Conservation (phyloP, 1,284 basidiomycete genomes). For the Cutaneotrichosporon sp. region DNA sequence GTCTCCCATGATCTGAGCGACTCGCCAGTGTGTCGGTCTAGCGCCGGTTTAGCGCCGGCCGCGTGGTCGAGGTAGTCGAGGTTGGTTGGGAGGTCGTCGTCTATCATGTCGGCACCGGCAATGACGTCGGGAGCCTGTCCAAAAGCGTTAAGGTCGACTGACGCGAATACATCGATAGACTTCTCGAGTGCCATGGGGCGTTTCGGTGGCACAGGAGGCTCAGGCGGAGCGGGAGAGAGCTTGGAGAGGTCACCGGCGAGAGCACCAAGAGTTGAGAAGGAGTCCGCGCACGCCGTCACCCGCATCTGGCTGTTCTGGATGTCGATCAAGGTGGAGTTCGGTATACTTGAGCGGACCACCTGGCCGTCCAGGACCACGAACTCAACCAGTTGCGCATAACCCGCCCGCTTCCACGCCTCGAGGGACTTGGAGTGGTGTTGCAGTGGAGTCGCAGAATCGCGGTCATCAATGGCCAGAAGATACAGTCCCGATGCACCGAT, state of each 20-base stretch:
- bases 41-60: constrained; percentile 47
- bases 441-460: constrained; percentile 43
- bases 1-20: constrained; percentile 46
- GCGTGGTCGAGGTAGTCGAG: constrained; percentile 80
- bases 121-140: constrained; percentile 61
- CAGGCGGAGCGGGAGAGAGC: constrained; percentile 28
- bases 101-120: constrained; percentile 79
- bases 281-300: constrained; percentile 54
- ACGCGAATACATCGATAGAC: constrained; percentile 59
- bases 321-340: constrained; percentile 33
- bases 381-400: constrained; percentile 68
- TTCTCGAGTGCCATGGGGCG: constrained; percentile 33
- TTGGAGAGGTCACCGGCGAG: constrained; percentile 46
- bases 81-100: constrained; percentile 87
- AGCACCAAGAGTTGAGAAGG: constrained; percentile 43
- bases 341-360: constrained; percentile 38
- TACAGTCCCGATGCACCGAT: constrained; percentile 57
- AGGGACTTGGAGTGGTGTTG: constrained; percentile 32
- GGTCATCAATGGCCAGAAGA: constrained; percentile 66
- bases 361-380: constrained; percentile 58
- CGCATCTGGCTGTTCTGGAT: constrained; percentile 33
- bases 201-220: not conserved
- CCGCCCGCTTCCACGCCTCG: constrained; percentile 62
- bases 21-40: constrained; percentile 62
- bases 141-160: constrained; percentile 83